Evolutionary conservation across 306 rosid species (phyloP).

Genomic region (Medicago lupulina): DNA sequence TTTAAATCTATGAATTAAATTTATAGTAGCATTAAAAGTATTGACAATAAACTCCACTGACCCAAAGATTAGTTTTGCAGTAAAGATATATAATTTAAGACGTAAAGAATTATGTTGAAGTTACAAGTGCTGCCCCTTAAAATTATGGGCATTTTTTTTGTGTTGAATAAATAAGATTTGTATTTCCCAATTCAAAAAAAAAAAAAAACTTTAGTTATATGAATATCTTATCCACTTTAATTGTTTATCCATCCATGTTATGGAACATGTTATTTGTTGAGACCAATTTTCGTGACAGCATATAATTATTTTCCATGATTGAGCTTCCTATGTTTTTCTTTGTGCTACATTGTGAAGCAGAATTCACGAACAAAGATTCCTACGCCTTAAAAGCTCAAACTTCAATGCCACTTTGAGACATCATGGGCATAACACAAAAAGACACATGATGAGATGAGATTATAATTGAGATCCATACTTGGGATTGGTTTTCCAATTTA

Average conservation of each 20-base stretch:
- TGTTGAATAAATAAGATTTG: too few species aligned
- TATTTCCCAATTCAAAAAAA: too few species aligned
- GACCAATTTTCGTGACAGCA: slow-evolving; percentile 32
- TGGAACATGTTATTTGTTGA: not conserved
- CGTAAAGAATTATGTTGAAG: not conserved
- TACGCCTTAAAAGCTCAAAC: not conserved
- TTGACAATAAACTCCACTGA: not conserved
- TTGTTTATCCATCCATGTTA: not conserved
- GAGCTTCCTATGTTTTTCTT: slow-evolving; percentile 32
- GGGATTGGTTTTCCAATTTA: not conserved
- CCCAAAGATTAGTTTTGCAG: not conserved
- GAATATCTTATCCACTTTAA: slow-evolving; percentile 26
- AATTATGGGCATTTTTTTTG: slow-evolving; percentile 36
- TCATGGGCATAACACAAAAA: slow-evolving; percentile 13
- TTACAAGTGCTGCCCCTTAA: slow-evolving; percentile 64
- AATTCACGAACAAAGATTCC: slow-evolving; percentile 19
- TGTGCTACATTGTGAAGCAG: not conserved
- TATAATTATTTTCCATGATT: slow-evolving; percentile 35
- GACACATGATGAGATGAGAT: not conserved
- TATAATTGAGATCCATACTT: slow-evolving; percentile 9
- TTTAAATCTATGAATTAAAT: not conserved
- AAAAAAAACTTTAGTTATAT: too few species aligned
- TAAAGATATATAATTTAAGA: not conserved
- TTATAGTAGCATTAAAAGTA: not conserved
- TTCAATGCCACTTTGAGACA: slow-evolving; percentile 31